Conservation (phyloP, 1,284 basidiomycete genomes). For the Sanghuangporus sanghuang region DNA sequence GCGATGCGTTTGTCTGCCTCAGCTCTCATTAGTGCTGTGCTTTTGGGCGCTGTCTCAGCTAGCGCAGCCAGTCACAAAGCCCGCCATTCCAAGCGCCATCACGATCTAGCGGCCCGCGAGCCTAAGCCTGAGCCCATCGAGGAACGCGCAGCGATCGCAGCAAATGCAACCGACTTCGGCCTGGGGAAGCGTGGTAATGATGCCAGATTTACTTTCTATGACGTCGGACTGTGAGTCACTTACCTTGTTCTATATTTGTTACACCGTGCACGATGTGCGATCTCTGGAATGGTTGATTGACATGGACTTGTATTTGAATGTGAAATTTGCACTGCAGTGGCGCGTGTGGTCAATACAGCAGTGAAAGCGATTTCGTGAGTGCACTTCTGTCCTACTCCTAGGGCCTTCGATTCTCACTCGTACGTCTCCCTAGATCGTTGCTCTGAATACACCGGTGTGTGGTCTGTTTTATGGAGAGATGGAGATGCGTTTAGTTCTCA, state of each 20-base stretch:
- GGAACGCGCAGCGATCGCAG: background rate
- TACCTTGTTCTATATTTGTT: background rate
- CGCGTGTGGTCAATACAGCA: constrained; percentile 34
- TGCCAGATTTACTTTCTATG: constrained; percentile 48
- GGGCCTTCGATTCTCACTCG: background rate
- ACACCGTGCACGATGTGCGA: background rate
- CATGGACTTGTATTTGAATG: constrained; percentile 16
- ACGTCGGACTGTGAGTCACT: constrained; percentile 46
- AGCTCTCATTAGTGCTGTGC: constrained; percentile 24
- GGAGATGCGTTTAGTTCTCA: background rate
- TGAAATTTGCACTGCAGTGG: constrained; percentile 28
- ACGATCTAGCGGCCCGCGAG: constrained; percentile 39
- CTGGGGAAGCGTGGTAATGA: constrained; percentile 30
- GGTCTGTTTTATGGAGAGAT: background rate
- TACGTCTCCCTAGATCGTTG: constrained; percentile 33
- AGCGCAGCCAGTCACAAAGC: constrained; percentile 29
- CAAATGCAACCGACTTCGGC: constrained; percentile 30
- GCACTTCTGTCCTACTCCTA: background rate
- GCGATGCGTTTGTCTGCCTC: constrained; percentile 26
- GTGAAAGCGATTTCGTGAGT: constrained; percentile 31
- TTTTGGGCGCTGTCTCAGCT: constrained; percentile 34
- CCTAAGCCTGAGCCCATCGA: constrained; percentile 5
- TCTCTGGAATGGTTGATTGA: constrained; percentile 18
- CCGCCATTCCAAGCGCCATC: constrained; percentile 33
- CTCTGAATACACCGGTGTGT: constrained; percentile 35